Conservation (phyloP, 2,329 filamentous ascomycete genomes). For the Lasiodiplodia theobromae region DNA sequence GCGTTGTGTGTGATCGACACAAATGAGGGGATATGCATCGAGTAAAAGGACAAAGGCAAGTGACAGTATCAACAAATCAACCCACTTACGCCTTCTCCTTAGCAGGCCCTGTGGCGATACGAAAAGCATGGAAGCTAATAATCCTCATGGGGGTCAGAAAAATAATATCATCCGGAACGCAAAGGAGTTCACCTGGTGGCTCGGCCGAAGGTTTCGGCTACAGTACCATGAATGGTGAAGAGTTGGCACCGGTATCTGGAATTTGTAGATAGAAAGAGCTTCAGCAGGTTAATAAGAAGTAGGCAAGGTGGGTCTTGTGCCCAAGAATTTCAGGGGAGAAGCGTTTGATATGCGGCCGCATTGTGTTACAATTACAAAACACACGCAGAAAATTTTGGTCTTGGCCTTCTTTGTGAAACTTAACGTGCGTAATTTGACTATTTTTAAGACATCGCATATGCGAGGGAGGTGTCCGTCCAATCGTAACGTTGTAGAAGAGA, state of each 20-base stretch:
- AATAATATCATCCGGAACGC: not conserved
- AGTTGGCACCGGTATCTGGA: not conserved
- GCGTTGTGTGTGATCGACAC: not conserved
- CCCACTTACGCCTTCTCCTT: conserved; percentile 8
- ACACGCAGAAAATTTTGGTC: not conserved
- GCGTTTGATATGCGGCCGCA: conserved; percentile 1
- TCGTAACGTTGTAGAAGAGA: not conserved
- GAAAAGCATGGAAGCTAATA: not conserved
- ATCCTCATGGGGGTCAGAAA: not conserved
- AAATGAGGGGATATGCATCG: conserved; percentile 1
- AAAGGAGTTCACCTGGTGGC: not conserved
- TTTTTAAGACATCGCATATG: not conserved
- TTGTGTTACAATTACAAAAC: conserved; percentile 16
- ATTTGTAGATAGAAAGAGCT: not conserved
- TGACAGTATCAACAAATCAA: conserved; percentile 1
- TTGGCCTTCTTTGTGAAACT: not conserved
- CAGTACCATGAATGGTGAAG: not conserved
- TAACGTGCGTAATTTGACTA: not conserved
- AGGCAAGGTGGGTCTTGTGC: not conserved
- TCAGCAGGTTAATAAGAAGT: not conserved
- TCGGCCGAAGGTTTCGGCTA: not conserved
- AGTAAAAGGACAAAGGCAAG: not conserved
- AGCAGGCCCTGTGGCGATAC: not conserved
- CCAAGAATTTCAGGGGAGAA: conserved; percentile 10
- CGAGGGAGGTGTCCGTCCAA: not conserved